phyloP scores from a whole-genome alignment of 1,284 basidiomycete genomes.

The Anthracocystis walkeri region DNA sequence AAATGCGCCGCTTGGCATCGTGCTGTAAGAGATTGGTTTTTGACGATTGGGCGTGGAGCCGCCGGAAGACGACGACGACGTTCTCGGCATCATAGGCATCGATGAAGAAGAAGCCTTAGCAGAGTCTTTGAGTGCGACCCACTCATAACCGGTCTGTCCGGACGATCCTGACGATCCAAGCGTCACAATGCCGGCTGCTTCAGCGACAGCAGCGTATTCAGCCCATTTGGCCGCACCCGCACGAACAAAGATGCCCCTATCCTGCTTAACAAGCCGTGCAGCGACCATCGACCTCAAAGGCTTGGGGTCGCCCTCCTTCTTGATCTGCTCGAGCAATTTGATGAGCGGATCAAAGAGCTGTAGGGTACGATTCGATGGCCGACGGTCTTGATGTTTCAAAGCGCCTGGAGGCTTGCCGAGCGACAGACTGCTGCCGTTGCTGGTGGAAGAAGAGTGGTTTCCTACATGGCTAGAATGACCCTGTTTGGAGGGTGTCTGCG shows the following conservation, averaged over 20 bases:
- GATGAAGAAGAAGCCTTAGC: conserved; percentile 24
- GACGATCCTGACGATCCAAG: conserved; percentile 46
- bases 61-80: conserved; percentile 13
- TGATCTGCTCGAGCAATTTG: conserved; percentile 47
- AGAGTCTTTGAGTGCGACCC: conserved; percentile 51
- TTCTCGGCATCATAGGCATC: conserved; percentile 27
- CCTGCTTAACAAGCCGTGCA: conserved; percentile 34
- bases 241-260: conserved; percentile 50
- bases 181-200: conserved; percentile 56
- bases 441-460: conserved; percentile 4
- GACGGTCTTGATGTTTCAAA: conserved; percentile 28
- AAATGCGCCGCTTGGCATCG: conserved; percentile 8
- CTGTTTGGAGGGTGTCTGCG: conserved; percentile 29
- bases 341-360: conserved; percentile 58
- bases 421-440: conserved; percentile 5
- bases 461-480: background rate
- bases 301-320: conserved; percentile 50
- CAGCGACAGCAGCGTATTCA: conserved; percentile 59
- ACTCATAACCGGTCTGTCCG: conserved; percentile 50
- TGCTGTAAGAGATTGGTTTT: conserved; percentile 13
- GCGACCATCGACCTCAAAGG: conserved; percentile 55
- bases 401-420: conserved; percentile 29
- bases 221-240: conserved; percentile 58
- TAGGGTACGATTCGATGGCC: conserved; percentile 39
- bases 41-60: conserved; percentile 26